Conservation (phyloP, 2,329 filamentous ascomycete species). For the Ramularia endophylla region DNA sequence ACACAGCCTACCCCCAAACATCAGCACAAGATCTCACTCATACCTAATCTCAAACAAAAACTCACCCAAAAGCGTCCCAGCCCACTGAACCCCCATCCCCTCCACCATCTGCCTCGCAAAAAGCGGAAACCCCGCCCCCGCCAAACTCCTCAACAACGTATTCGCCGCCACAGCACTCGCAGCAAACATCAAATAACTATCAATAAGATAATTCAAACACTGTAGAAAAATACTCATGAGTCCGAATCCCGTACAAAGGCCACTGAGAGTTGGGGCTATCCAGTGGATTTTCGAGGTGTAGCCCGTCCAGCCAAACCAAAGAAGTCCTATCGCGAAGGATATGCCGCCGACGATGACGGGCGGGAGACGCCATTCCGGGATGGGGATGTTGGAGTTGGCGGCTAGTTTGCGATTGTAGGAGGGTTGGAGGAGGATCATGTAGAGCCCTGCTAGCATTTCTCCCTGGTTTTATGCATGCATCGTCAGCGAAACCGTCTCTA, state of each 20-base stretch:
- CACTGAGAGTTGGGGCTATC: slow-evolving; percentile 41
- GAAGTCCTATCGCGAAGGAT: slow-evolving; percentile 31
- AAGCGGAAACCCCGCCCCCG: slow-evolving; percentile 26
- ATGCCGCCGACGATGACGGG: slow-evolving; percentile 46
- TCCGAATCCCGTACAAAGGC: slow-evolving; percentile 38
- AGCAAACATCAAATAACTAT: slow-evolving; percentile 51
- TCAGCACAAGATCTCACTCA: no score
- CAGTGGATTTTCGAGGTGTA: slow-evolving; percentile 34
- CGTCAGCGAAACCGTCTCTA: no score
- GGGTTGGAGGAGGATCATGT: slow-evolving; percentile 22
- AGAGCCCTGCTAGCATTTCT: slow-evolving; percentile 24
- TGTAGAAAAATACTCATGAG: slow-evolving; percentile 39
- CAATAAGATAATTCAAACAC: slow-evolving; percentile 40
- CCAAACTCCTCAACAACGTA: slow-evolving; percentile 24
- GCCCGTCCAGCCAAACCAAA: slow-evolving; percentile 45
- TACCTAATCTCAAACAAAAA: no score
- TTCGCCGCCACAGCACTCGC: slow-evolving; percentile 26
- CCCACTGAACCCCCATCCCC: slow-evolving; percentile 47
- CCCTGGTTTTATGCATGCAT: no score
- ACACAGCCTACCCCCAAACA: slow-evolving; percentile 42
- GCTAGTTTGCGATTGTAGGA: slow-evolving; percentile 28
- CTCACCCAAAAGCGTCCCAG: slow-evolving; percentile 40
- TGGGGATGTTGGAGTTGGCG: slow-evolving; percentile 33
- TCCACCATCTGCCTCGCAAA: slow-evolving; percentile 31
- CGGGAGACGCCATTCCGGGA: slow-evolving; percentile 41